phyloP scores from a whole-genome alignment of 495 filamentous ascomycete species.

The Acidomyces sp. region DNA sequence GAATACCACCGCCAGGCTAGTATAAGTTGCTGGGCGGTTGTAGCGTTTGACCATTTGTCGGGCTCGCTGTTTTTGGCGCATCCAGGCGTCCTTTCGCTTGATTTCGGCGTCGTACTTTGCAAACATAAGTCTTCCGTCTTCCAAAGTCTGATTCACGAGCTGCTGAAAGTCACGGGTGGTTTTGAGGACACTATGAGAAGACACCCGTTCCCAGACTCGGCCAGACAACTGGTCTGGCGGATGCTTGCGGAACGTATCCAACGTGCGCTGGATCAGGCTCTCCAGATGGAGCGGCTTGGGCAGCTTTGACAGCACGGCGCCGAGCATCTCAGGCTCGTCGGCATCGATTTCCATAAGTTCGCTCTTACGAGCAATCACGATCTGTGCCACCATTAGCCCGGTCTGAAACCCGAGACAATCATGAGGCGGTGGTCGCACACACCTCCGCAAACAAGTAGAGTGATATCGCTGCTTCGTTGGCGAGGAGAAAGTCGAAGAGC shows the following conservation, averaged over 20 bases:
- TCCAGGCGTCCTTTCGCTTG: conserved; percentile 29
- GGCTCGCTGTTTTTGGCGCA: conserved; percentile 10
- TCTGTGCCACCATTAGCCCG: conserved; percentile 34
- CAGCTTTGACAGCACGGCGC: conserved; percentile 75
- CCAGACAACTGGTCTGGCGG: conserved; percentile 60
- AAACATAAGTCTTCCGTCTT: conserved; percentile 52
- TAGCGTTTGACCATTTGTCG: conserved; percentile 1
- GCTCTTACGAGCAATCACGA: conserved; percentile 61
- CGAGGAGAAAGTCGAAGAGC: conserved; percentile 81
- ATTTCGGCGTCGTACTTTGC: conserved; percentile 55
- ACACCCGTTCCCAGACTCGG: conserved; percentile 56
- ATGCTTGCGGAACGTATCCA: conserved; percentile 44
- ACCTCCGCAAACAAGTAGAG: conserved; percentile 75
- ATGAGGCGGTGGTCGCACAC: not conserved
- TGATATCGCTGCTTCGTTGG: conserved; percentile 68
- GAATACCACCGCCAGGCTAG: conserved; percentile 3
- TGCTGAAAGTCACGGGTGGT: conserved; percentile 45
- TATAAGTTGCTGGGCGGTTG: conserved; percentile 1
- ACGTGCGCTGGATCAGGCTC: conserved; percentile 50
- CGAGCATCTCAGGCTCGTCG: conserved; percentile 90
- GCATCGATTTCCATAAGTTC: conserved; percentile 69
- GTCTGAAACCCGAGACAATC: not conserved
- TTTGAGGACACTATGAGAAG: conserved; percentile 67
- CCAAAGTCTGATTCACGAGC: conserved; percentile 36
- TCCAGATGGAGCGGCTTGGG: conserved; percentile 78